Percentiles rank a stretch among this genome's conserved stretches.
Evolutionary conservation across 1,139 yeast genomes (phyloP).

Genomic region (Candida mesenterica): DNA sequence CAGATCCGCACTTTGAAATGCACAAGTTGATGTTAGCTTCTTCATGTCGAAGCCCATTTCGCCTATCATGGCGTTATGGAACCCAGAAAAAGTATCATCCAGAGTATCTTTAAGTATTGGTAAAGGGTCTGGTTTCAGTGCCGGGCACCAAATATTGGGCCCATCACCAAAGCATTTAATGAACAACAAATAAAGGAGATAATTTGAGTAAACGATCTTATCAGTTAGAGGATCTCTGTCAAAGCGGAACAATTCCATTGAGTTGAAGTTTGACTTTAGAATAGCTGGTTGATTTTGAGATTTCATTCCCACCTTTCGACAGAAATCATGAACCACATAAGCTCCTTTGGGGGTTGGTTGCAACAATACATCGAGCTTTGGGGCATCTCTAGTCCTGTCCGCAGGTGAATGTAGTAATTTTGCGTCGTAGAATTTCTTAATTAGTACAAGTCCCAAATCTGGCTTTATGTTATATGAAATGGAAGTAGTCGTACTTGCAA

Average conservation of each 20-base stretch:
- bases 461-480: constrained; percentile 59
- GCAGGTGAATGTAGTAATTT: constrained; percentile 74
- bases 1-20: not conserved
- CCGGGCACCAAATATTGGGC: constrained; percentile 72
- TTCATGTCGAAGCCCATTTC: constrained; percentile 2
- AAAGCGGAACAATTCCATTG: constrained; percentile 68
- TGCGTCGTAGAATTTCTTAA: constrained; percentile 61
- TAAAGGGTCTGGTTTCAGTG: constrained; percentile 30
- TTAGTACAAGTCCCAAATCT: constrained; percentile 49
- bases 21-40: not conserved
- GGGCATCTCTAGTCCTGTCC: constrained; percentile 59
- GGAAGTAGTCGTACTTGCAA: constrained; percentile 52
- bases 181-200: constrained; percentile 65
- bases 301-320: constrained; percentile 54
- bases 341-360: constrained; percentile 96
- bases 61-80: not conserved
- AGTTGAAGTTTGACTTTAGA: constrained; percentile 55
- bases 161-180: constrained; percentile 58
- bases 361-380: constrained; percentile 42
- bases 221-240: constrained; percentile 67
- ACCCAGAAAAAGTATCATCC: not conserved
- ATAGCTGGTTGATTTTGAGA: constrained; percentile 40
- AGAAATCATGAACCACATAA: constrained; percentile 61
- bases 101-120: not conserved
- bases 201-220: constrained; percentile 61